Percentiles rank a stretch among this genome's conserved stretches.
Evolutionary conservation across 2,329 filamentous ascomycete genomes (phyloP).

Genomic region (Arthrobotrys conoides): DNA sequence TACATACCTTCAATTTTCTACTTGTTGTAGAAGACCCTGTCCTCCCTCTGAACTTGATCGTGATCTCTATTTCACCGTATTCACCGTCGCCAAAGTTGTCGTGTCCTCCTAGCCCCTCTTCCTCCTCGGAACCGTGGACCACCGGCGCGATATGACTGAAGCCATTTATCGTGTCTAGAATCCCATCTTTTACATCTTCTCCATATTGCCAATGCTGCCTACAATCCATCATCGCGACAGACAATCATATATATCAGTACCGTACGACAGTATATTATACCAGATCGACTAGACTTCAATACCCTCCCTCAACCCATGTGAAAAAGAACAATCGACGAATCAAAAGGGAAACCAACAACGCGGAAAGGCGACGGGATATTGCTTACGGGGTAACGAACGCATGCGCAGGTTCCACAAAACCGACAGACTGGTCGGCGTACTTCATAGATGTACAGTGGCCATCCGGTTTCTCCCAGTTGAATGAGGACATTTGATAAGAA

Average conservation of each 20-base stretch:
- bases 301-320: background rate
- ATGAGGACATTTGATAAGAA: slow-evolving; percentile 54
- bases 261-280: too few relatives aligned
- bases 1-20: slow-evolving; percentile 38
- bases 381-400: slow-evolving; percentile 57
- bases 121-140: slow-evolving; percentile 21
- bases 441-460: slow-evolving; percentile 49
- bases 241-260: background rate
- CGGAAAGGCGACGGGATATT: slow-evolving; percentile 21
- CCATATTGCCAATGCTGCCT: slow-evolving; percentile 47
- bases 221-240: slow-evolving; percentile 18
- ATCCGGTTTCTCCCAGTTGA: slow-evolving; percentile 55
- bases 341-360: slow-evolving; percentile 30
- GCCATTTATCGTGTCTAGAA: slow-evolving; percentile 7
- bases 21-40: slow-evolving; percentile 37
- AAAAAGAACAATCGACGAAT: slow-evolving; percentile 8
- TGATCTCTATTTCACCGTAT: slow-evolving; percentile 52
- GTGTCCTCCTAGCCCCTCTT: background rate
- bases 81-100: slow-evolving; percentile 33
- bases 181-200: slow-evolving; percentile 29
- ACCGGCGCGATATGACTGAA: slow-evolving; percentile 36
- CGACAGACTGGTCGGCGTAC: slow-evolving; percentile 52
- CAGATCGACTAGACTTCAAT: too few relatives aligned
- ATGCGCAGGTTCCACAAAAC: slow-evolving; percentile 58
- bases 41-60: slow-evolving; percentile 43